These are phyloP conservation scores for Astraeus odoratus DNA, from an alignment of 768 basidiomycete species.

Conservation along the genomic window DNA sequence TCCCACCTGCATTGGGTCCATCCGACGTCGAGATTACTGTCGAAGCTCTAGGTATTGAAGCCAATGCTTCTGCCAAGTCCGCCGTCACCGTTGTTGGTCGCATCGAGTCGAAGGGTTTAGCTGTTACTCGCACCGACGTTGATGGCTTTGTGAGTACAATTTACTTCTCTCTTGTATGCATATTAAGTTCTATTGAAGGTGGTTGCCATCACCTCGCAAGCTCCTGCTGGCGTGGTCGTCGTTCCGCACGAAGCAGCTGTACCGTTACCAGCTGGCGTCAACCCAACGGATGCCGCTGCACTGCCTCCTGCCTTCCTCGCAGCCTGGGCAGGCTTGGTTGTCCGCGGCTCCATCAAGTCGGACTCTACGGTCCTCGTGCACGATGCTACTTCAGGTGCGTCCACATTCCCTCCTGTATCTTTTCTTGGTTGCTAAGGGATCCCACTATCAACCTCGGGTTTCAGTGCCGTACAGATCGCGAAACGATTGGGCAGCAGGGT, in stretches of 20 bases:
- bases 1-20: constrained; percentile 11
- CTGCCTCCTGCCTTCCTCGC: constrained; percentile 18
- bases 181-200: constrained; percentile 4
- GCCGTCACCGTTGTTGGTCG: constrained; percentile 13
- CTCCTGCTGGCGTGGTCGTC: constrained; percentile 3
- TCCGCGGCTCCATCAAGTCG: constrained; percentile 11
- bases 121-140: constrained; percentile 4
- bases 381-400: constrained; percentile 20
- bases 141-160: constrained; percentile 5
- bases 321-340: constrained; percentile 22
- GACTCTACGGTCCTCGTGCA: constrained; percentile 21
- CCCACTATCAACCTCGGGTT: constrained; percentile 14
- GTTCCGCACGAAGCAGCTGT: constrained; percentile 6
- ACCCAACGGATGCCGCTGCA: constrained; percentile 14
- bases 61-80: constrained; percentile 5
- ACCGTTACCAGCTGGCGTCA: constrained; percentile 11
- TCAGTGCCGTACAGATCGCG: constrained; percentile 20
- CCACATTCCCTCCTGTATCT: not conserved
- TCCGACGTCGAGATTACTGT: constrained; percentile 17
- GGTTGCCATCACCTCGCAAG: constrained; percentile 14
- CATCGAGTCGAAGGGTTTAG: constrained; percentile 13
- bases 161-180: not conserved
- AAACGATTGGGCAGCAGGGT: constrained; percentile 15
- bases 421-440: not conserved
- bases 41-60: constrained; percentile 9